Evolutionary conservation across 2,329 filamentous ascomycete genomes (phyloP).

Genomic region (Alternaria sp.): DNA sequence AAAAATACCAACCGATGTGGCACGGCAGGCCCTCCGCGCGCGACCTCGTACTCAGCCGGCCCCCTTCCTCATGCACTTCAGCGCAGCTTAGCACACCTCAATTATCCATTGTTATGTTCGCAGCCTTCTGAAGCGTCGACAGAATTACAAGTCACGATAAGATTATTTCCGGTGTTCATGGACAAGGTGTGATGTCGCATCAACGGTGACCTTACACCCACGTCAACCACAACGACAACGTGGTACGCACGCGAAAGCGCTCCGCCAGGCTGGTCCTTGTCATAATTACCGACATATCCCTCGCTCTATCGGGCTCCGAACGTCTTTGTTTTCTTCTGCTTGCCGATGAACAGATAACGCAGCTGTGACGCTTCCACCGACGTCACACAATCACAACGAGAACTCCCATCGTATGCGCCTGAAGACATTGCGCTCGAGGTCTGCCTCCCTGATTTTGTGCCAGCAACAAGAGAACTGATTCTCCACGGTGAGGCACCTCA

Average conservation of each 20-base stretch:
- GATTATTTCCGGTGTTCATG: background rate
- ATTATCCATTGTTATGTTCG: background rate
- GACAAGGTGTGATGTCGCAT: background rate
- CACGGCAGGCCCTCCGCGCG: background rate
- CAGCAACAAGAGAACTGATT: background rate
- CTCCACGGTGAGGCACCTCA: background rate
- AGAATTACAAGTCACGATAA: background rate
- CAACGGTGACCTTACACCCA: background rate
- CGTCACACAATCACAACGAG: background rate
- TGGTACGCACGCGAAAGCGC: background rate
- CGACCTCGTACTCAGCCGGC: background rate
- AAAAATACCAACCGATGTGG: background rate
- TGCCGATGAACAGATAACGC: background rate
- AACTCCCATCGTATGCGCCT: background rate
- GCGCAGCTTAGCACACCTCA: background rate
- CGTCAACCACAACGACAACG: background rate
- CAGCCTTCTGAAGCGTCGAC: background rate
- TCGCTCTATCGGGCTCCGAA: background rate
- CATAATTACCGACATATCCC: background rate
- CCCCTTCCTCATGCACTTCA: background rate
- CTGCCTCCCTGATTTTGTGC: background rate
- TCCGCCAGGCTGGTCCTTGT: background rate
- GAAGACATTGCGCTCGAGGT: constrained; percentile 2
- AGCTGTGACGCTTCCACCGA: background rate
- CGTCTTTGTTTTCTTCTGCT: background rate